Conservation (phyloP, 1,284 basidiomycete species). For the Inonotus obliquus region DNA sequence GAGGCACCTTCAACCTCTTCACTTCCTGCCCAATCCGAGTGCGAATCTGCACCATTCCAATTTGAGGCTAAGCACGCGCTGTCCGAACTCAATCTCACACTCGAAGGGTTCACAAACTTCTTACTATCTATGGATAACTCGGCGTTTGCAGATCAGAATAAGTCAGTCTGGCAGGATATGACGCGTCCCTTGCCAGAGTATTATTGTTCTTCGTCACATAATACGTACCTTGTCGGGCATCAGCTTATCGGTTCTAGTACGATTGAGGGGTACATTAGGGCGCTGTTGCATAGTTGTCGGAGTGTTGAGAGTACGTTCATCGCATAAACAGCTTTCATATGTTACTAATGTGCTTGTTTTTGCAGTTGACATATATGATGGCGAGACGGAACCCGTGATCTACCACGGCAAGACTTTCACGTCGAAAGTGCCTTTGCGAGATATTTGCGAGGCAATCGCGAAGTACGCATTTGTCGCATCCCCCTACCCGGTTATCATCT, state of each 20-base stretch:
- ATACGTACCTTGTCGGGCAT: slow-evolving; percentile 94
- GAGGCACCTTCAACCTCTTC: slow-evolving; percentile 24
- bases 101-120: slow-evolving; percentile 71
- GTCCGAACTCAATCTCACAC: slow-evolving; percentile 35
- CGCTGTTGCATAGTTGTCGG: slow-evolving; percentile 85
- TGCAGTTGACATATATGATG: slow-evolving; percentile 92
- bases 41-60: background rate
- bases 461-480: slow-evolving; percentile 94
- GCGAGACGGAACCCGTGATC: slow-evolving; percentile 77
- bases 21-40: slow-evolving; percentile 26
- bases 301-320: slow-evolving; percentile 80
- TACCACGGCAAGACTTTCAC: slow-evolving; percentile 94
- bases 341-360: slow-evolving; percentile 5
- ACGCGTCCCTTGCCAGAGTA: slow-evolving; percentile 83
- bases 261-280: slow-evolving; percentile 93
- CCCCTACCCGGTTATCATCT: slow-evolving; percentile 93
- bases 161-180: slow-evolving; percentile 60
- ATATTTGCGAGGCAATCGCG: slow-evolving; percentile 82
- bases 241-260: slow-evolving; percentile 94
- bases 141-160: slow-evolving; percentile 43
- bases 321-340: background rate
- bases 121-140: slow-evolving; percentile 68
- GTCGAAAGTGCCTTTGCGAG: slow-evolving; percentile 77
- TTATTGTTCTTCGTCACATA: slow-evolving; percentile 92
- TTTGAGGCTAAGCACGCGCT: background rate